Evolutionary conservation across 139 green algal species (phyloP), one percentile per base, ranked within the genome.

Genomic region (Gonium pectorale): DNA sequence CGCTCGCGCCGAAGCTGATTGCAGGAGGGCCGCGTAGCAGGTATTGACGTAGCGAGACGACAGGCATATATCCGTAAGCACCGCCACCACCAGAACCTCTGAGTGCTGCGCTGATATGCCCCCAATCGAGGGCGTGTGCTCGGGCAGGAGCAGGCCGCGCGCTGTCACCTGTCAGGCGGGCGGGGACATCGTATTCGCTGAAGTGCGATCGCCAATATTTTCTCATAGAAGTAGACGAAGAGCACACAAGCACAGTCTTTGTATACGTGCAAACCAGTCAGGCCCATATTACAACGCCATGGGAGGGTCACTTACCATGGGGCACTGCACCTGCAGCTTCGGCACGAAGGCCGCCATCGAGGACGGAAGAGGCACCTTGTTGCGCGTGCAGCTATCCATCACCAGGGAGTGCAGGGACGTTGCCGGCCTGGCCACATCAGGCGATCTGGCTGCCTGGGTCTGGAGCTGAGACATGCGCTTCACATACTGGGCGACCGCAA

Each of bases 331-430:
- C 41, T 89, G 64, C 35, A 91, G 40, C 67, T 86, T 87, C 29
- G 90, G 88, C 70, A 90, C 69, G 67, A 93, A 87, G 11, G 77
- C 56, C 11, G 88, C 77, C 63, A 93, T 73, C 3, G 86, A 82
- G 46, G 73, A 90, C 2, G 90, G 88, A 31, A 93, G 66, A 7
- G 49, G 35, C 26, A 90, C 77, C 21, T 62, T 40, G 70, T 88
- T 80, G 5, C 85, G 86, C 33, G 75, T 88, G 72, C 89, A 93
- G 52, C 67, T 86, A 66, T 91, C 86, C 49, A 90, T 44, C 41
- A 93, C 86, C 35, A 92, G n/a, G 60, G 68, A 37, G 33, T 86
- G 72, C 8, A 91, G 37, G 0, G 80, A 88, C 5, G 33, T 79
- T 5, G 56, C 33, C 22, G 75, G 59, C 75, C 59, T 51, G 3